Percentiles rank a stretch among this genome's conserved stretches.
phyloP scores from a whole-genome alignment of 1,284 basidiomycete genomes.

The Apiotrichum laibachii region DNA sequence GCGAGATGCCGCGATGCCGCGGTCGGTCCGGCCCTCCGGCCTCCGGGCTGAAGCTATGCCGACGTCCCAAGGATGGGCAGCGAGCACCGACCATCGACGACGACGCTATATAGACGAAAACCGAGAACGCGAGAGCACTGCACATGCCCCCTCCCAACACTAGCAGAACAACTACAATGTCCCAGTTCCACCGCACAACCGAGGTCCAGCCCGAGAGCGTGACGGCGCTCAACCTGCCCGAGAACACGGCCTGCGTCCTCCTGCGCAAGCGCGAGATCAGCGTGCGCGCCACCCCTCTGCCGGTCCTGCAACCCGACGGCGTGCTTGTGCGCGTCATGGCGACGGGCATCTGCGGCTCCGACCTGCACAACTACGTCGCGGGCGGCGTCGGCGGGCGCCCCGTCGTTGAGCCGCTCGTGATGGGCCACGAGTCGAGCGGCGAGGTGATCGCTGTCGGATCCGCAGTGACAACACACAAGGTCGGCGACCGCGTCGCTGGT shows the following conservation, averaged over 20 bases:
- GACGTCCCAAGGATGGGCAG: not conserved
- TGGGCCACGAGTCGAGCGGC: conserved; percentile 51
- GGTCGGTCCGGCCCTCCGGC: not conserved
- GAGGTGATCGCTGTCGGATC: conserved; percentile 49
- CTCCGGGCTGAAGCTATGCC: not conserved
- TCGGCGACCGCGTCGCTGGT: conserved; percentile 55
- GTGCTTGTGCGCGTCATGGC: conserved; percentile 45
- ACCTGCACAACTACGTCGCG: conserved; percentile 45
- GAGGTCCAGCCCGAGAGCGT: conserved; percentile 40
- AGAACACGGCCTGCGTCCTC: conserved; percentile 40
- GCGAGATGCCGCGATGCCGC: not conserved
- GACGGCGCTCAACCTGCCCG: conserved; percentile 32
- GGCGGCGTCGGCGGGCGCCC: conserved; percentile 48
- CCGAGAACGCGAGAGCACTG: not conserved
- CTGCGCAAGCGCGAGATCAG: conserved; percentile 41
- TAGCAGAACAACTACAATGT: conserved; percentile 22
- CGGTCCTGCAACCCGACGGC: conserved; percentile 46
- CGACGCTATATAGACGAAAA: not conserved
- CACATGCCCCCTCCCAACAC: not conserved
- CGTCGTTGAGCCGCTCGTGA: conserved; percentile 47
- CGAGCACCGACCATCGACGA: not conserved
- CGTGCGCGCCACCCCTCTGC: conserved; percentile 35
- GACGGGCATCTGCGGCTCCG: conserved; percentile 47
- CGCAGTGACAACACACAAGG: conserved; percentile 43
- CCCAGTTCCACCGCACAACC: conserved; percentile 38